Conservation (phyloP, 495 filamentous ascomycete genomes). For the Penicillium egyptiacum region DNA sequence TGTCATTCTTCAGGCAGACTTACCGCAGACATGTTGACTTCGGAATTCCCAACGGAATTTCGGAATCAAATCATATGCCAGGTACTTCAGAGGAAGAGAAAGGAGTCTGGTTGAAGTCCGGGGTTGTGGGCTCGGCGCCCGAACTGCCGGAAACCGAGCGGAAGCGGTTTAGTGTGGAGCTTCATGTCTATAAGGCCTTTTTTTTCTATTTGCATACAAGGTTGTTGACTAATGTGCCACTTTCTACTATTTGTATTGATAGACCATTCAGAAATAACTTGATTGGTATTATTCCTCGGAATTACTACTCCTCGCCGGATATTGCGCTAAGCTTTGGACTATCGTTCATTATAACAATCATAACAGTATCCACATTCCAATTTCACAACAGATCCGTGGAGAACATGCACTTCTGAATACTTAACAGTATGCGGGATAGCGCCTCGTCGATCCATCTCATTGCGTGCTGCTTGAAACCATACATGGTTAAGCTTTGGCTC, state of each 20-base stretch:
- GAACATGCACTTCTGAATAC: constrained; percentile 21
- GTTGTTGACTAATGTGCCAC: too few relatives aligned
- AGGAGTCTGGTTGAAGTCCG: constrained; percentile 3
- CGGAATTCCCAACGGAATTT: neutral
- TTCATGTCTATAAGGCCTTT: neutral
- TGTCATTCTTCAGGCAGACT: neutral
- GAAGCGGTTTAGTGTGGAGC: constrained; percentile 1
- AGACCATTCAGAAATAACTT: neutral
- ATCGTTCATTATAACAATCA: constrained; percentile 2
- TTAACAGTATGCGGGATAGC: constrained; percentile 30
- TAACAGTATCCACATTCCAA: constrained; percentile 28
- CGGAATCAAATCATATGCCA: neutral
- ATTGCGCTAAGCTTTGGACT: neutral
- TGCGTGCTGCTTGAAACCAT: constrained; percentile 32
- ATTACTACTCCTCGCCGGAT: neutral
- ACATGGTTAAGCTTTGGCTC: constrained; percentile 22
- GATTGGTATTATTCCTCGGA: neutral
- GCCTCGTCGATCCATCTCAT: constrained; percentile 25
- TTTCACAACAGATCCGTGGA: constrained; percentile 23
- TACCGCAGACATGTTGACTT: constrained; percentile 23
- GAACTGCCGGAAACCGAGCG: constrained; percentile 22
- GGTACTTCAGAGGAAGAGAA: neutral
- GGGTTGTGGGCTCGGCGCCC: constrained; percentile 13
- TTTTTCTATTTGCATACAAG: too few relatives aligned
- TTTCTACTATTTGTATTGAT: neutral